These are phyloP conservation scores for Zygosaccharomyces pseudorouxii DNA, from an alignment of 805 yeast genomes.

Conservation along the genomic window DNA sequence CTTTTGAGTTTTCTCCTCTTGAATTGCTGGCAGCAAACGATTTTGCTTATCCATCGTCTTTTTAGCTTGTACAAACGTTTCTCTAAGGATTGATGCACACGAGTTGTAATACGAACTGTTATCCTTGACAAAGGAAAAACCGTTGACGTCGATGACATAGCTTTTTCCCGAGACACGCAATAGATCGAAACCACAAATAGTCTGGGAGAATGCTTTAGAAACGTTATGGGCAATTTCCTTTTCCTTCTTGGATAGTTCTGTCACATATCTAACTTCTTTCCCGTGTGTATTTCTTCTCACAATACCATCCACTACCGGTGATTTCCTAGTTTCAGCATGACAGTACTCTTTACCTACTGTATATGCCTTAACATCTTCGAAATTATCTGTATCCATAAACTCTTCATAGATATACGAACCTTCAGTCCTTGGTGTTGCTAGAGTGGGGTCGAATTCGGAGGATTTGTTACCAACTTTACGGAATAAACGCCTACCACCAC, in stretches of 20 bases:
- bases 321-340: constrained; percentile 97
- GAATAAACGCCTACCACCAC: constrained; percentile 93
- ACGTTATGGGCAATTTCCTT: constrained; percentile 75
- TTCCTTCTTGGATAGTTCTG: constrained; percentile 72
- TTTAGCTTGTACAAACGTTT: constrained; percentile 64
- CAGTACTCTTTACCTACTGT: constrained; percentile 89
- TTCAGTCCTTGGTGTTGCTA: constrained; percentile 70
- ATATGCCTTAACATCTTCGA: constrained; percentile 97
- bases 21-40: constrained; percentile 34
- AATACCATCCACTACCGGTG: constrained; percentile 99
- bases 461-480: constrained; percentile 96
- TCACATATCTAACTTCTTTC: constrained; percentile 87
- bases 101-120: constrained; percentile 79
- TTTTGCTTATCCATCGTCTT: constrained; percentile 41
- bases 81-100: constrained; percentile 71
- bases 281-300: constrained; percentile 97
- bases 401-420: constrained; percentile 91
- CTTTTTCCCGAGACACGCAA: constrained; percentile 83
- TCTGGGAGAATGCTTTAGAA: constrained; percentile 74
- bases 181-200: constrained; percentile 95
- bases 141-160: constrained; percentile 95
- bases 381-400: constrained; percentile 96
- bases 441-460: constrained; percentile 86
- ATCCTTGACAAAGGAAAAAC: constrained; percentile 95
- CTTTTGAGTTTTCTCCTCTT: constrained; percentile 57